These are phyloP conservation scores for Myriosclerotinia duriaeana DNA, from an alignment of 2,329 filamentous ascomycete genomes.

Conservation along the genomic window DNA sequence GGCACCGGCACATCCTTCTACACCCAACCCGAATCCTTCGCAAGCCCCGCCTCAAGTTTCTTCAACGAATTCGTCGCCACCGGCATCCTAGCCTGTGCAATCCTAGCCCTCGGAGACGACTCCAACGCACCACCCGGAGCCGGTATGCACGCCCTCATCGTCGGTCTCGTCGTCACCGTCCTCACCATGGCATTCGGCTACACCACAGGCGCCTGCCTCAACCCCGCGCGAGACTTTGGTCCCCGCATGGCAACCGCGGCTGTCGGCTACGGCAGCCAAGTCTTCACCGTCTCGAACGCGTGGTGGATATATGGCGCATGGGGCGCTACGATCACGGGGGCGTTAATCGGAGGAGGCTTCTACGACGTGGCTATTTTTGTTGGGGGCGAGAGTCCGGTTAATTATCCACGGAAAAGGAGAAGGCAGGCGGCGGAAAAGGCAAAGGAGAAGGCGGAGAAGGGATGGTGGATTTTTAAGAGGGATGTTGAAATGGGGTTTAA, in stretches of 20 bases:
- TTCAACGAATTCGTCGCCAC: conserved; percentile 51
- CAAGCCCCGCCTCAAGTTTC: conserved; percentile 43
- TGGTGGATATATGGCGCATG: conserved; percentile 48
- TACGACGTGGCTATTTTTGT: conserved; percentile 54
- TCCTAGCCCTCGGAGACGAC: conserved; percentile 49
- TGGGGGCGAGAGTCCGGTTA: conserved; percentile 51
- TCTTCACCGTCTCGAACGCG: conserved; percentile 42
- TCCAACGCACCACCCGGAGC: conserved; percentile 50
- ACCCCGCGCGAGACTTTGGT: conserved; percentile 51
- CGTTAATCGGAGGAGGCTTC: conserved; percentile 47
- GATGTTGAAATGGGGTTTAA: conserved; percentile 6
- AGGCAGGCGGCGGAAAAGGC: conserved; percentile 40
- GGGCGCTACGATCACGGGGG: conserved; percentile 43
- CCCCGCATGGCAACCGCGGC: conserved; percentile 48
- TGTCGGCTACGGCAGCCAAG: conserved; percentile 46
- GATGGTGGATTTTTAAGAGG: conserved; percentile 29
- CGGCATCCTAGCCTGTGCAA: conserved; percentile 43
- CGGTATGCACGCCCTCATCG: conserved; percentile 52
- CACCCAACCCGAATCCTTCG: conserved; percentile 22
- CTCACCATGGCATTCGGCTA: conserved; percentile 46
- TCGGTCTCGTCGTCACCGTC: conserved; percentile 46
- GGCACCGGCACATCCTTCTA: conserved; percentile 19
- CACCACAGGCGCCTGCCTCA: conserved; percentile 50
- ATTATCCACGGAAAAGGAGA: conserved; percentile 47
- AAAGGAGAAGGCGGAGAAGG: conserved; percentile 46